Conservation (phyloP, 2,329 filamentous ascomycete species). For the Stachybotrys elegans region DNA sequence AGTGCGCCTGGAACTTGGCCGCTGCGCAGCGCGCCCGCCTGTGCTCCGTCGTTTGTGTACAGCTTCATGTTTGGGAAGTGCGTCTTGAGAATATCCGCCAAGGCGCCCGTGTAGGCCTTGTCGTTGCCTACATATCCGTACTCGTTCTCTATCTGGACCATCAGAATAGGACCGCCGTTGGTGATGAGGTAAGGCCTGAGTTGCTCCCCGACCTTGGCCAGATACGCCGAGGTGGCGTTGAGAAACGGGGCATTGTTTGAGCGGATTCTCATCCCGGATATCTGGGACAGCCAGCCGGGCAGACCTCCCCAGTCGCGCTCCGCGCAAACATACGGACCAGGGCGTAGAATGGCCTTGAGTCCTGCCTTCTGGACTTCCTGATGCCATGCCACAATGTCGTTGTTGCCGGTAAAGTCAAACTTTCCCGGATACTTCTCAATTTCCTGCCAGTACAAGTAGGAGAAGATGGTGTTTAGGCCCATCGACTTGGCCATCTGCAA, state of each 20-base stretch:
- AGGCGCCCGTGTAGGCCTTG: conserved; percentile 32
- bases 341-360: conserved; percentile 21
- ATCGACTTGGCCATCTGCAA: conserved; percentile 38
- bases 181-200: conserved; percentile 29
- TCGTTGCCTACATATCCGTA: conserved; percentile 40
- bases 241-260: conserved; percentile 32
- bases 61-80: conserved; percentile 33
- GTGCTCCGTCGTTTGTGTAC: conserved; percentile 43
- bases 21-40: conserved; percentile 28
- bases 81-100: conserved; percentile 33
- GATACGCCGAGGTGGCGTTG: conserved; percentile 26
- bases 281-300: conserved; percentile 37
- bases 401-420: conserved; percentile 13
- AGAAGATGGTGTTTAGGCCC: conserved; percentile 45
- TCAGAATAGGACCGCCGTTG: conserved; percentile 37
- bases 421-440: conserved; percentile 31
- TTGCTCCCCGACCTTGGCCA: conserved; percentile 29
- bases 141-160: conserved; percentile 45
- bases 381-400: background rate
- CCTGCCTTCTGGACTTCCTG: background rate
- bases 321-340: conserved; percentile 41
- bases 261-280: conserved; percentile 32
- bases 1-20: conserved; percentile 37
- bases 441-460: conserved; percentile 43
- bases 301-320: conserved; percentile 43